These are phyloP conservation scores for Boletellus ananas DNA, from an alignment of 768 basidiomycete genomes.

Conservation along the genomic window DNA sequence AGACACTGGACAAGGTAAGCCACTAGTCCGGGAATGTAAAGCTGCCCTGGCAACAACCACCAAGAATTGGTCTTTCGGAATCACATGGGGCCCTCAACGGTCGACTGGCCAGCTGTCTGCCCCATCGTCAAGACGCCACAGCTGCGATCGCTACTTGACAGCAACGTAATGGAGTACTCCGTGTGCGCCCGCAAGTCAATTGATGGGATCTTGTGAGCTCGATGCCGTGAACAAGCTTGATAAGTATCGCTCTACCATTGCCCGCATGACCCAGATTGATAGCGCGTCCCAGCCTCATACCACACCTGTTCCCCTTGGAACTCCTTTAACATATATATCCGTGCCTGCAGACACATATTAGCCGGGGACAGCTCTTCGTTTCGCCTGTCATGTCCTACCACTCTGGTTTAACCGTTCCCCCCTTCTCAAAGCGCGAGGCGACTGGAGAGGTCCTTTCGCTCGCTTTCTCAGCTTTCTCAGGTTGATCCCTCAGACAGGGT, in stretches of 20 bases:
- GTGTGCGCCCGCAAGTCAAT: too few relatives aligned
- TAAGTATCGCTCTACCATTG: neutral
- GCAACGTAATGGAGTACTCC: too few relatives aligned
- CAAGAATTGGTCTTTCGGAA: too few relatives aligned
- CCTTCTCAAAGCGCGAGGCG: slow-evolving; percentile 8
- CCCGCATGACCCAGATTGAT: neutral
- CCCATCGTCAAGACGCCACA: too few relatives aligned
- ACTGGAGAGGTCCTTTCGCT: slow-evolving; percentile 21
- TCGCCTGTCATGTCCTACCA: neutral
- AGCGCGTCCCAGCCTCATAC: neutral
- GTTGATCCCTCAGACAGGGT: slow-evolving; percentile 43
- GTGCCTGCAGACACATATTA: neutral
- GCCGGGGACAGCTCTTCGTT: neutral
- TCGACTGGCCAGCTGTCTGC: too few relatives aligned
- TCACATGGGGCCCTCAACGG: too few relatives aligned
- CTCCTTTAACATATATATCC: neutral
- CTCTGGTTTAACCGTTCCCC: neutral
- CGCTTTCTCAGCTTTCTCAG: neutral
- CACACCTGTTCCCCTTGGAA: neutral
- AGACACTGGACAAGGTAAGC: too few relatives aligned
- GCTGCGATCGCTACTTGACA: too few relatives aligned
- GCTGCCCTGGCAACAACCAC: too few relatives aligned
- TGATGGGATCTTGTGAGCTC: too few relatives aligned
- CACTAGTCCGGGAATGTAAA: too few relatives aligned
- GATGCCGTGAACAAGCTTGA: too few relatives aligned